Evolutionary conservation across 345 rosid species (phyloP), one percentile per base, ranked within the genome.

Genomic region (Eucalyptus albens): DNA sequence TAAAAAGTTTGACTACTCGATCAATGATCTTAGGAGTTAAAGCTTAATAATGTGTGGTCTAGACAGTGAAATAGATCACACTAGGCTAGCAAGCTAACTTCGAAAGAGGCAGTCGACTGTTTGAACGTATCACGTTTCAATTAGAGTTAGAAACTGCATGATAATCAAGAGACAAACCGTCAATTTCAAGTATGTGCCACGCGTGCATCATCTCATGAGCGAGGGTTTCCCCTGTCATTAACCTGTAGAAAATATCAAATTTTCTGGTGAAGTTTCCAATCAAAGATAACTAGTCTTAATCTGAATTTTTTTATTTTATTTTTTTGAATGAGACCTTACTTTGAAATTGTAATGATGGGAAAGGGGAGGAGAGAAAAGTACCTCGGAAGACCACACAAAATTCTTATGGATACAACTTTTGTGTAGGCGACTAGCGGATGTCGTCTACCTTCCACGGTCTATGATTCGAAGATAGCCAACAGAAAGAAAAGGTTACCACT

Each of bases 141-240:
- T 69, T 69, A 69, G 24, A 69, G 81, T 37, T 69, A 17, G 24
- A 33, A 69, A 69, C 1, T 10, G 44, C 26, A 17, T 69, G 44
- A 33, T 69, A 24, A 62, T 87, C 33, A 86, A 37, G 49, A 60
- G 37, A 50, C 83, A 50, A 37, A 89, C 90, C 86, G 8, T 69
- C 44, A 5, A 69, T 17, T 89, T 87, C 90, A 11, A 86, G 88
- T 26, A 7, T 6, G 29, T 33, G 44, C 90, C 90, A 89, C 6
- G 90, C 90, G 45, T 89, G 90, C 90, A 89, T 89, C 90, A 89
- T 86, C 86, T 89, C 90, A 72, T 89, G 90, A 50, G 86, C 24
- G 19, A 89, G 85, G 86, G 56, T 89, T 31, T n/a, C 42, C 13
- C 86, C 88, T 2, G 62, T 65, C 19, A 29, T 51, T 50, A 89